A percentile compares a stretch with the other conserved stretches of the same genome.
phyloP scores from a whole-genome alignment of 495 filamentous ascomycete species.

The Xylaria flabelliformis region DNA sequence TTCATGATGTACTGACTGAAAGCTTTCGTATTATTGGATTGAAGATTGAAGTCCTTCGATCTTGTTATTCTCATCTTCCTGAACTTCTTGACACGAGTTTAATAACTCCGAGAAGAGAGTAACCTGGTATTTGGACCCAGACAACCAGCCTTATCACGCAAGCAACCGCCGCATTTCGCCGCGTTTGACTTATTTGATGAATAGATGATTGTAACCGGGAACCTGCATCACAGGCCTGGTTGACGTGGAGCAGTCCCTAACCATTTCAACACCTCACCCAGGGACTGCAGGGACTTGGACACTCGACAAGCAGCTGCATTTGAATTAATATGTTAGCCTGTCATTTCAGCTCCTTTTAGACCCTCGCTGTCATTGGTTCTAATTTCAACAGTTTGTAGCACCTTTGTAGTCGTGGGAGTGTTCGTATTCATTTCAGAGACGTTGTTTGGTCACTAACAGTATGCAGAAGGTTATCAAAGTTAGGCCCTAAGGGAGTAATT shows the following conservation, averaged over 20 bases:
- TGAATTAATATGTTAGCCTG: constrained; percentile 2
- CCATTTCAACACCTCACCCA: background rate
- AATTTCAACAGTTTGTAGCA: background rate
- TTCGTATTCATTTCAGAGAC: background rate
- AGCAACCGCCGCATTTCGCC: constrained; percentile 21
- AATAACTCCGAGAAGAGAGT: background rate
- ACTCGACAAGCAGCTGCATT: constrained; percentile 9
- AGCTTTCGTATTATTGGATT: background rate
- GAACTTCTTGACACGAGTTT: background rate
- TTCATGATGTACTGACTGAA: background rate
- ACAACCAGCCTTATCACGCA: constrained; percentile 23
- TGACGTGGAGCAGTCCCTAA: constrained; percentile 5
- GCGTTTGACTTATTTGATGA: constrained; percentile 5
- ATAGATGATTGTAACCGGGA: constrained; percentile 15
- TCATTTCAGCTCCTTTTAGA: constrained; percentile 16
- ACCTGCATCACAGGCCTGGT: constrained; percentile 15
- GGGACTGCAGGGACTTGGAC: background rate
- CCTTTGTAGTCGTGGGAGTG: background rate
- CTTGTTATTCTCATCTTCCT: background rate
- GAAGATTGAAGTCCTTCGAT: background rate
- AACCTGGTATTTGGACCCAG: constrained; percentile 15
- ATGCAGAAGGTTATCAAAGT: background rate
- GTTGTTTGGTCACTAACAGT: background rate
- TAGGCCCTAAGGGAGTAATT: background rate
- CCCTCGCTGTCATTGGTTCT: constrained; percentile 4